Evolutionary conservation across 2,329 filamentous ascomycete genomes (phyloP).

Genomic region (Penicillium sp.): DNA sequence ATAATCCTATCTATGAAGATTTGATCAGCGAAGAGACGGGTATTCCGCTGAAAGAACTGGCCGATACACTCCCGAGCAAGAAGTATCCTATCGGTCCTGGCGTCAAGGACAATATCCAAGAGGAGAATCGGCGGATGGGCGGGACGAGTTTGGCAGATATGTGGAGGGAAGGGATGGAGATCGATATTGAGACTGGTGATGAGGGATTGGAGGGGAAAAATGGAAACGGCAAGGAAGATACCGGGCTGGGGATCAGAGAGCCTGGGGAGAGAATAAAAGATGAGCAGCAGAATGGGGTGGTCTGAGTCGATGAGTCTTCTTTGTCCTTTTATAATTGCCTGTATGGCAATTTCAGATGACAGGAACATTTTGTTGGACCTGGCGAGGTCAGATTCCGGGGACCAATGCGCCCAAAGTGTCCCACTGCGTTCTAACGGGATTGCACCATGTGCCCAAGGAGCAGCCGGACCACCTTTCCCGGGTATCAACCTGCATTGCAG

Average conservation of each 20-base stretch:
- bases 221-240: neutral
- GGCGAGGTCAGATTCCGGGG: neutral
- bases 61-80: constrained; percentile 32
- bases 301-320: neutral
- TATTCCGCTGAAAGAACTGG: constrained; percentile 31
- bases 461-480: neutral
- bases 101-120: constrained; percentile 20
- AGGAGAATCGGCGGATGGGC: constrained; percentile 26
- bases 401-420: too few relatives aligned
- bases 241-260: neutral
- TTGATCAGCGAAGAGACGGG: constrained; percentile 22
- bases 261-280: neutral
- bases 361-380: too few relatives aligned
- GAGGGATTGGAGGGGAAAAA: too few relatives aligned
- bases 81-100: constrained; percentile 23
- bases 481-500: neutral
- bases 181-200: neutral
- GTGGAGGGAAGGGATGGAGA: constrained; percentile 22
- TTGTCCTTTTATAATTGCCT: neutral
- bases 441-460: neutral
- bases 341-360: neutral
- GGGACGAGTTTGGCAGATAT: constrained; percentile 28
- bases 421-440: neutral
- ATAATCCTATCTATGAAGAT: constrained; percentile 30
- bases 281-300: neutral